phyloP scores from a whole-genome alignment of 108 stramenopile genomes.

The Cyclotella distinguenda region DNA sequence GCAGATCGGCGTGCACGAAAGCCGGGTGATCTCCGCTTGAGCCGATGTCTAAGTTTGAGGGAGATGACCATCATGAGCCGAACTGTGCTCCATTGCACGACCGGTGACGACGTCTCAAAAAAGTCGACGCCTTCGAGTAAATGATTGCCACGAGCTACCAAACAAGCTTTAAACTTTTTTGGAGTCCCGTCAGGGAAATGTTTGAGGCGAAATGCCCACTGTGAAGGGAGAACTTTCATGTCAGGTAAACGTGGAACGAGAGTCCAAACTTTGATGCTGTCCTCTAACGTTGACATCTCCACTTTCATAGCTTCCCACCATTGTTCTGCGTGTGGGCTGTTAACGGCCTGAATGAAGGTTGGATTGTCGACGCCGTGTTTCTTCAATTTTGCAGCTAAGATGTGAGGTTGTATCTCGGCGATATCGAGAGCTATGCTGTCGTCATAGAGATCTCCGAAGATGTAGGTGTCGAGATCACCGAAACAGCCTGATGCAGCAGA shows the following conservation, averaged over 20 bases:
- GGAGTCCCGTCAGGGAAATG: constrained; percentile 28
- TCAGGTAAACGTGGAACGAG: not conserved
- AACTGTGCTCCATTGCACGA: not conserved
- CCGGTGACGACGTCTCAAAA: not conserved
- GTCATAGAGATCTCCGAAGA: not conserved
- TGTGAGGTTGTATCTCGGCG: not conserved
- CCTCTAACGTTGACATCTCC: not conserved
- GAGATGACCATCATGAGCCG: no score
- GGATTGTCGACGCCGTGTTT: not conserved
- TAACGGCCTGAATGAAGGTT: not conserved
- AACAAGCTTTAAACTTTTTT: constrained; percentile 51
- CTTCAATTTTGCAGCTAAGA: not conserved
- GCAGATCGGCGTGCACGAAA: constrained; percentile 47
- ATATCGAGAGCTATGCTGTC: not conserved
- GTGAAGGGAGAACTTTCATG: not conserved
- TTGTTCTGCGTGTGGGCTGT: not conserved
- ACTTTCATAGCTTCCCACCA: not conserved
- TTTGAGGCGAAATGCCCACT: not conserved
- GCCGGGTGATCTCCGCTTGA: constrained; percentile 45
- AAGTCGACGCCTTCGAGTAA: not conserved
- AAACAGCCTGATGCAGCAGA: no score
- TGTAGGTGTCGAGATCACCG: no score
- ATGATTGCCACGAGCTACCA: constrained; percentile 17
- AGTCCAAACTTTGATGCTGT: not conserved
- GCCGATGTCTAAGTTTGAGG: not conserved